Percentiles rank a stretch among this genome's conserved stretches.
Evolutionary conservation across 148 eudicot species (phyloP).

Genomic region (Limonium bicolor): DNA sequence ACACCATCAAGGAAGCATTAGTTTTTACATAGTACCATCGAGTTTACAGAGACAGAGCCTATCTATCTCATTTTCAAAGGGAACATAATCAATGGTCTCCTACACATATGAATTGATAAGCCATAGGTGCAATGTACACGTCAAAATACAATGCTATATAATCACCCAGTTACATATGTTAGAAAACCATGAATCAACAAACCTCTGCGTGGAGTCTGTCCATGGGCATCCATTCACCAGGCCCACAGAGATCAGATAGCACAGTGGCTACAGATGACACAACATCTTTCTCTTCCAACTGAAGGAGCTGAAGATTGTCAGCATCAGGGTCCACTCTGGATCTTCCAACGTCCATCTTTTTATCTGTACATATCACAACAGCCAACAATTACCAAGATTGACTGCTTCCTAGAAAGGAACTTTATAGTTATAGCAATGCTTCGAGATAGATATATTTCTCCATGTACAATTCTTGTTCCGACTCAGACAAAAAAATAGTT

Average conservation of each 20-base stretch:
- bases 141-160: too few species aligned
- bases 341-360: conserved; percentile 65
- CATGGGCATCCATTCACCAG: conserved; percentile 99
- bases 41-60: too few species aligned
- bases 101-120: too few species aligned
- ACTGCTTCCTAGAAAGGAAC: neutral
- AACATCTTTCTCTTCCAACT: conserved; percentile 77
- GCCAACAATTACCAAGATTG: neutral
- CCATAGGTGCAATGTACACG: too few species aligned
- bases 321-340: conserved; percentile 61
- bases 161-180: too few species aligned
- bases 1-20: too few species aligned
- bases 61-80: too few species aligned
- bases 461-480: neutral
- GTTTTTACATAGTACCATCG: too few species aligned
- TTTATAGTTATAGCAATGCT: neutral
- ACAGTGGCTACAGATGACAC: conserved; percentile 84
- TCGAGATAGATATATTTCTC: neutral
- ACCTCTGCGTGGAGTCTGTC: conserved; percentile 91
- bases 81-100: too few species aligned
- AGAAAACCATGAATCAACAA: conserved; percentile 7
- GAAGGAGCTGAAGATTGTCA: conserved; percentile 74
- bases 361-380: too few species aligned
- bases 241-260: conserved; percentile 82
- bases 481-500: neutral